Conservation (phyloP, 2,329 filamentous ascomycete species). For the Ilyonectria mors-panacis region DNA sequence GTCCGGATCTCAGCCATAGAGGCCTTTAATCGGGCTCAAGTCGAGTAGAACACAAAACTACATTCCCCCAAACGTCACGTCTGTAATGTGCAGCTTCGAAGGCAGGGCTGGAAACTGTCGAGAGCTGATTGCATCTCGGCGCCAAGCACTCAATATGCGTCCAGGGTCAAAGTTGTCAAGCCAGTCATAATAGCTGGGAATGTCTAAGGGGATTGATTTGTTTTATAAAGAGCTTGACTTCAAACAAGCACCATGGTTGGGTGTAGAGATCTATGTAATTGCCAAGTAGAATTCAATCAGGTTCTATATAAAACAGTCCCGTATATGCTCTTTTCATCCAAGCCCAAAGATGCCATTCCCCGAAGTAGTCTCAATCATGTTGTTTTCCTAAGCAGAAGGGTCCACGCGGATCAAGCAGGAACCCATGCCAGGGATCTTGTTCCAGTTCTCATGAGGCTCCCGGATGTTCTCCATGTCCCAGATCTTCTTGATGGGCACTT, state of each 20-base stretch:
- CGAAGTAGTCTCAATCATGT: background rate
- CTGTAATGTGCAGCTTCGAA: background rate
- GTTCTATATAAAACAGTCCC: background rate
- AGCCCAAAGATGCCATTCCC: background rate
- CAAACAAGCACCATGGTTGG: background rate
- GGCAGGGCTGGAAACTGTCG: background rate
- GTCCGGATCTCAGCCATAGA: too few species aligned
- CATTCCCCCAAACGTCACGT: background rate
- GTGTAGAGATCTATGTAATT: background rate
- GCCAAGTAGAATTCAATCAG: background rate
- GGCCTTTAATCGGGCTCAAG: too few species aligned
- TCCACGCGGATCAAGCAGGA: conserved; percentile 52
- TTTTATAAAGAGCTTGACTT: background rate
- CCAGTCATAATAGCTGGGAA: background rate
- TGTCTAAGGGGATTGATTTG: background rate
- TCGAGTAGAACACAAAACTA: too few species aligned
- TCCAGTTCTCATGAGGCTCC: conserved; percentile 56
- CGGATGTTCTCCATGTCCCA: conserved; percentile 59
- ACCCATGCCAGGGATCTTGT: conserved; percentile 53
- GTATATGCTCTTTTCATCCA: background rate
- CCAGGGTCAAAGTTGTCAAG: background rate
- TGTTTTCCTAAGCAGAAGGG: background rate
- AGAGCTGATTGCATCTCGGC: background rate
- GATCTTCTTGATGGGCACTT: conserved; percentile 55
- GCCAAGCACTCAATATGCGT: background rate